phyloP scores from a whole-genome alignment of 495 filamentous ascomycete species.

The Terfezia claveryi region DNA sequence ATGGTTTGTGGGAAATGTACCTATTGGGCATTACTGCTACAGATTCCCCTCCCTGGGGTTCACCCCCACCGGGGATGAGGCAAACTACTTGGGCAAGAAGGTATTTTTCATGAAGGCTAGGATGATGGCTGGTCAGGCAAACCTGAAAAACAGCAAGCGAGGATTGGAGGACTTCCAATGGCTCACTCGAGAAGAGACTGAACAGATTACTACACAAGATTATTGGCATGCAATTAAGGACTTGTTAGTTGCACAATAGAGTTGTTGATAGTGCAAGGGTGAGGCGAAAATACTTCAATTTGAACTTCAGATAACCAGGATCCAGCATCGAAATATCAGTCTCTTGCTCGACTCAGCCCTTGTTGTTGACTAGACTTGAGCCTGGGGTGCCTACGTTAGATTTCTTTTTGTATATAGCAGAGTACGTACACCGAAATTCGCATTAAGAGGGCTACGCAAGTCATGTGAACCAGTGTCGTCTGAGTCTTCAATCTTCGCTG shows the following conservation, averaged over 20 bases:
- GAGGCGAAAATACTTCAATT: too few species aligned
- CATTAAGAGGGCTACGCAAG: too few species aligned
- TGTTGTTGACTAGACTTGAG: too few species aligned
- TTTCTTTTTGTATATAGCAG: too few species aligned
- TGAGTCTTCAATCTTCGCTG: too few species aligned
- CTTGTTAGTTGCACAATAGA: constrained; percentile 52
- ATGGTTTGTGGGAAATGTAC: constrained; percentile 83
- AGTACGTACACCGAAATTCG: too few species aligned
- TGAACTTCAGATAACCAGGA: too few species aligned
- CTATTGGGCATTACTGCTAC: constrained; percentile 53
- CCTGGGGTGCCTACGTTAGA: too few species aligned
- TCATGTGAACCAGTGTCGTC: too few species aligned
- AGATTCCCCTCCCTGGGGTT: constrained; percentile 23
- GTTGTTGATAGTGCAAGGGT: neutral
- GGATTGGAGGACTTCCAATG: constrained; percentile 70
- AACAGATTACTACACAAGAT: constrained; percentile 32
- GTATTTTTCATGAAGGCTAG: constrained; percentile 86
- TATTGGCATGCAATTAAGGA: constrained; percentile 58
- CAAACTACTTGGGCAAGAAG: constrained; percentile 40
- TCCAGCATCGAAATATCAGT: too few species aligned
- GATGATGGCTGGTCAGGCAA: constrained; percentile 89
- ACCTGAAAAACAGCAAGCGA: constrained; percentile 48
- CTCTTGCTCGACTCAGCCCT: too few species aligned
- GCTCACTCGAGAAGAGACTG: constrained; percentile 73
- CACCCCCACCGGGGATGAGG: constrained; percentile 4